Evolutionary conservation across 2,329 filamentous ascomycete genomes (phyloP).

Genomic region (Echinosphaeria canescens): DNA sequence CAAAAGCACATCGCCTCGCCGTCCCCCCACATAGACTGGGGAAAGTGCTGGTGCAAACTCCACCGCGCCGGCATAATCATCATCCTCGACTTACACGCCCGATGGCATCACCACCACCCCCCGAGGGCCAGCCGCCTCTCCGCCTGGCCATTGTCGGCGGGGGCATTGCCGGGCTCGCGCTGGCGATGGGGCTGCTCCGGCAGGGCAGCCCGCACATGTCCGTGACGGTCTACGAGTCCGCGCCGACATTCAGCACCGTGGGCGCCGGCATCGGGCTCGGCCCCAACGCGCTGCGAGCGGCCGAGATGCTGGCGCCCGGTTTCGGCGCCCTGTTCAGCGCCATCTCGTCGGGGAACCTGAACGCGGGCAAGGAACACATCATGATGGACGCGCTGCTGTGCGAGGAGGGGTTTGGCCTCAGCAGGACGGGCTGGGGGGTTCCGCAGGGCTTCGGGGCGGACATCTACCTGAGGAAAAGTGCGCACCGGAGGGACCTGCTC

Average conservation of each 20-base stretch:
- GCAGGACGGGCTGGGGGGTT: too few relatives aligned
- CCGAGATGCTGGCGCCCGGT: conserved; percentile 9
- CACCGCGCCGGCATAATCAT: too few relatives aligned
- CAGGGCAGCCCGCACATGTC: conserved; percentile 1
- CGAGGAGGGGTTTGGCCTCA: conserved; percentile 1
- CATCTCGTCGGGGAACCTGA: conserved; percentile 11
- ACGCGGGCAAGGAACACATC: conserved; percentile 5
- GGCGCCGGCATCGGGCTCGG: conserved; percentile 13
- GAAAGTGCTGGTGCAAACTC: too few relatives aligned
- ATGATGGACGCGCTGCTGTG: conserved; percentile 1
- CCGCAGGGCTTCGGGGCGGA: too few relatives aligned
- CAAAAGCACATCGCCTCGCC: too few relatives aligned
- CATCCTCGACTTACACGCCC: too few relatives aligned
- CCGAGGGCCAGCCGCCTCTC: too few relatives aligned
- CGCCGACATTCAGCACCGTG: conserved; percentile 11
- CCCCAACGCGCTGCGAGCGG: conserved; percentile 12
- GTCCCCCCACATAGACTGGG: too few relatives aligned
- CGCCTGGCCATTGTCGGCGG: conserved; percentile 14
- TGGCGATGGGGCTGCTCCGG: conserved; percentile 13
- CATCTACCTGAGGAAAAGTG: too few relatives aligned
- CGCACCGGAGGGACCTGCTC: conserved; percentile 17
- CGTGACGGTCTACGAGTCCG: conserved; percentile 12
- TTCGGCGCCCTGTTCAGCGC: conserved; percentile 9
- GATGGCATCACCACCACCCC: too few relatives aligned
- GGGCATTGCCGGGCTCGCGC: conserved; percentile 15